A percentile compares a stretch with the other conserved stretches of the same genome.
phyloP scores from a whole-genome alignment of 768 basidiomycete genomes.

The Suillus sp. region DNA sequence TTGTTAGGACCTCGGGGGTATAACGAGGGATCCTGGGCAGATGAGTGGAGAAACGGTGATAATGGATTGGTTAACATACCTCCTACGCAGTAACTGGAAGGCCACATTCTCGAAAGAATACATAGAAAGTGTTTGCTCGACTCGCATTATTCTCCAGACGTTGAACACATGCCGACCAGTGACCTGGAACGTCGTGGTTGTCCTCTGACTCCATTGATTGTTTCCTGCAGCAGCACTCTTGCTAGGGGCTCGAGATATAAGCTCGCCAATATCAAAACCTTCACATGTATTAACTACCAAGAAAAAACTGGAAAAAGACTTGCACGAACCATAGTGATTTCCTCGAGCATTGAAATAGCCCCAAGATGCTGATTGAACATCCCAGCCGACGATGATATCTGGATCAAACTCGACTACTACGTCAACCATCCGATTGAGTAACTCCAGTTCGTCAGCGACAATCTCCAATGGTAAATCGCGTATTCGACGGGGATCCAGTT shows the following conservation, averaged over 20 bases:
- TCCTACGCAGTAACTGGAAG: conserved; percentile 73
- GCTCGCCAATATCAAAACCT: conserved; percentile 75
- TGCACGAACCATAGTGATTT: conserved; percentile 51
- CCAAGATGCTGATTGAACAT: conserved; percentile 87
- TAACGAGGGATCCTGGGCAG: conserved; percentile 74
- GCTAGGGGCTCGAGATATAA: conserved; percentile 76
- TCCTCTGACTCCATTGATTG: conserved; percentile 72
- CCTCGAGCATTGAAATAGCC: conserved; percentile 83
- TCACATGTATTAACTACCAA: conserved; percentile 11
- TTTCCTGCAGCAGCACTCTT: conserved; percentile 36
- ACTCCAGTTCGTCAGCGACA: conserved; percentile 71
- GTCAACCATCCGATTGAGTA: conserved; percentile 79
- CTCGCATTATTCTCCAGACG: conserved; percentile 89
- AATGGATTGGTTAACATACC: conserved; percentile 47
- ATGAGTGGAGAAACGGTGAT: conserved; percentile 5
- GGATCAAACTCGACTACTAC: conserved; percentile 79
- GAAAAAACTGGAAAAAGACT: conserved; percentile 2
- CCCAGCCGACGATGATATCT: conserved; percentile 92
- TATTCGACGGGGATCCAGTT: conserved; percentile 43
- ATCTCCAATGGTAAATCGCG: conserved; percentile 50
- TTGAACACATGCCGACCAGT: conserved; percentile 91
- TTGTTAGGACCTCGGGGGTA: conserved; percentile 56
- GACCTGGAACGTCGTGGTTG: conserved; percentile 82
- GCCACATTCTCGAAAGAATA: conserved; percentile 92
- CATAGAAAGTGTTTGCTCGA: conserved; percentile 72